Evolutionary conservation across 1,139 yeast genomes (phyloP).

Genomic region (Lodderomyces beijingensis): DNA sequence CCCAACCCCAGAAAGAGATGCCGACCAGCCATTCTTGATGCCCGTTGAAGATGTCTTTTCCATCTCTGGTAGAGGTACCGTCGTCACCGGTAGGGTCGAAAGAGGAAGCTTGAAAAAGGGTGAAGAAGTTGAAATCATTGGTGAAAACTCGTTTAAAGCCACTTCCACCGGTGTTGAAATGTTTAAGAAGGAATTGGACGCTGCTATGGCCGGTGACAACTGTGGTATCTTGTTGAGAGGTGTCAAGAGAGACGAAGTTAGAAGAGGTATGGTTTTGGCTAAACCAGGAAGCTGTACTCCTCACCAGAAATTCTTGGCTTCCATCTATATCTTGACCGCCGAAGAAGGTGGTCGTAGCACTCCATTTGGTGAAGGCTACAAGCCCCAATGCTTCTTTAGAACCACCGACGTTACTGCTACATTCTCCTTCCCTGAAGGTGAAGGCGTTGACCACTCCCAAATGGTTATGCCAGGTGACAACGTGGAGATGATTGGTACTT

Average conservation of each 20-base stretch:
- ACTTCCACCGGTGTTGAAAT: slow-evolving; percentile 97
- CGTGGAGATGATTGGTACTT: slow-evolving; percentile 90
- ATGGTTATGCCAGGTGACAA: slow-evolving; percentile 99
- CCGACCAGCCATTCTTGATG: slow-evolving; percentile 94
- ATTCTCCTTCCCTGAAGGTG: slow-evolving; percentile 87
- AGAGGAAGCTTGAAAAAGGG: slow-evolving; percentile 97
- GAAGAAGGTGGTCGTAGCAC: slow-evolving; percentile 99
- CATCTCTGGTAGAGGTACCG: slow-evolving; percentile 99
- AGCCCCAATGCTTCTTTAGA: slow-evolving; percentile 96
- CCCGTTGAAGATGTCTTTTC: slow-evolving; percentile 98
- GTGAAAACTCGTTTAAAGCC: slow-evolving; percentile 85
- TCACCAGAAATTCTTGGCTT: slow-evolving; percentile 90
- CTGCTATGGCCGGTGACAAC: slow-evolving; percentile 98
- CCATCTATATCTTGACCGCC: slow-evolving; percentile 85
- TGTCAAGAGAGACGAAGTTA: slow-evolving; percentile 93
- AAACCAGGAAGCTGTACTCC: slow-evolving; percentile 91
- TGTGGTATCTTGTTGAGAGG: slow-evolving; percentile 98
- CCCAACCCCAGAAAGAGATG: slow-evolving; percentile 95
- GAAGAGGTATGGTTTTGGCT: slow-evolving; percentile 97
- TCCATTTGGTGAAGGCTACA: slow-evolving; percentile 93
- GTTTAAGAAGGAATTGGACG: slow-evolving; percentile 98
- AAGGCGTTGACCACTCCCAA: slow-evolving; percentile 75
- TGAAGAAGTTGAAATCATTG: slow-evolving; percentile 96
- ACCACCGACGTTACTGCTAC: slow-evolving; percentile 95
- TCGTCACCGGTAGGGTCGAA: slow-evolving; percentile 98